Conservation (phyloP, 768 basidiomycete species). For the Lactarius vividus region DNA sequence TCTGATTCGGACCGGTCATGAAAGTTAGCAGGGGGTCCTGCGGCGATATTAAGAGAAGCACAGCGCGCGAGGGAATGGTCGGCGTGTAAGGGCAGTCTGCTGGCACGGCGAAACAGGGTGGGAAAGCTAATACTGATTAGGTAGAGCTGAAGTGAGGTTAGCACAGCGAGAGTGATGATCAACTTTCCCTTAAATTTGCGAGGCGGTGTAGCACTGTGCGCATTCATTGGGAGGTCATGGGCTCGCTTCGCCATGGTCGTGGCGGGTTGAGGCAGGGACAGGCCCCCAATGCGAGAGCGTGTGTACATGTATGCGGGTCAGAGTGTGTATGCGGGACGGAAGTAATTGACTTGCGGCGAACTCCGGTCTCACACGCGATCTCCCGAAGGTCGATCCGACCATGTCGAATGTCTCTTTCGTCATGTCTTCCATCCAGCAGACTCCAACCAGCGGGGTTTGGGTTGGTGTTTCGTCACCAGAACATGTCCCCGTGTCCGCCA, state of each 20-base stretch:
- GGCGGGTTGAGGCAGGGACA: not conserved
- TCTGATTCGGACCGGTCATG: conserved; percentile 54
- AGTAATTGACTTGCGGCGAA: not conserved
- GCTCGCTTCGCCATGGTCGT: conserved; percentile 17
- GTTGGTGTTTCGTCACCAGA: not conserved
- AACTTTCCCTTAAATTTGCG: conserved; percentile 13
- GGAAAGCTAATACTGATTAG: conserved; percentile 7
- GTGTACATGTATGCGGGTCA: not conserved
- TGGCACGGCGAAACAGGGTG: conserved; percentile 6
- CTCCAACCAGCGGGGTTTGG: not conserved
- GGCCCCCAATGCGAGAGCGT: not conserved
- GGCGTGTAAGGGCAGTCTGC: conserved; percentile 14
- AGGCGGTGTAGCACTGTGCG: not conserved
- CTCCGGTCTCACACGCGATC: conserved; percentile 1
- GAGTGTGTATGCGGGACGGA: not conserved
- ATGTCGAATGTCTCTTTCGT: not conserved
- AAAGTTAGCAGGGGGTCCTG: conserved; percentile 49
- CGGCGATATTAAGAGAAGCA: conserved; percentile 38
- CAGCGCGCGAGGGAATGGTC: conserved; percentile 35
- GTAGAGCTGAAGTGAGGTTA: conserved; percentile 17
- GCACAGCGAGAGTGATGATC: conserved; percentile 4
- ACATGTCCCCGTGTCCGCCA: not conserved
- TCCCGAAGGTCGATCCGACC: not conserved
- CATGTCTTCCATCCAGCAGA: not conserved
- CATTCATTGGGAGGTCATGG: conserved; percentile 4